These are phyloP conservation scores for Leishmania amazonensis DNA, from an alignment of 208 protist genomes.

Conservation along the genomic window DNA sequence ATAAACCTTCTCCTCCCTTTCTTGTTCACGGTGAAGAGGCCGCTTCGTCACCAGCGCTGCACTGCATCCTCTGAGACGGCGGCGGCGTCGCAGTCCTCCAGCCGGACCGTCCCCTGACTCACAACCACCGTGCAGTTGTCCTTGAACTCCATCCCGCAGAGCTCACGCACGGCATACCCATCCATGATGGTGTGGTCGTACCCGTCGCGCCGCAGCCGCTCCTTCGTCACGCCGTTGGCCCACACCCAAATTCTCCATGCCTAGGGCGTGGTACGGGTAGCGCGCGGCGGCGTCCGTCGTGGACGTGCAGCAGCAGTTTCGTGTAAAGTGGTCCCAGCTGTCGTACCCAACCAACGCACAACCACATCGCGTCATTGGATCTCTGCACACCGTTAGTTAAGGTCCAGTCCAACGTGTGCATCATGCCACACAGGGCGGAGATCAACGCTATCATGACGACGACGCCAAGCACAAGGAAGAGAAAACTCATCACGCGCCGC, in stretches of 20 bases:
- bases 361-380: slow-evolving; percentile 10
- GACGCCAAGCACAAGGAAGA: slow-evolving; percentile 58
- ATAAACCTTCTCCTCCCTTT: neutral
- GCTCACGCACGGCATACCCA: slow-evolving; percentile 57
- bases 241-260: slow-evolving; percentile 84
- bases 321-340: slow-evolving; percentile 57
- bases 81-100: slow-evolving; percentile 27
- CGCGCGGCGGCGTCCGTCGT: slow-evolving; percentile 12
- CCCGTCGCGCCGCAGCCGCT: slow-evolving; percentile 66
- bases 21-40: neutral
- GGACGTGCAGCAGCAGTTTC: slow-evolving; percentile 68
- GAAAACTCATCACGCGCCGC: slow-evolving; percentile 41
- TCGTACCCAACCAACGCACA: slow-evolving; percentile 59
- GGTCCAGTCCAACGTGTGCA: slow-evolving; percentile 38
- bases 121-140: slow-evolving; percentile 44
- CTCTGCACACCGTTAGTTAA: slow-evolving; percentile 43
- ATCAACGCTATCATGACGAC: slow-evolving; percentile 44
- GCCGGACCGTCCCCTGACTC: slow-evolving; percentile 1
- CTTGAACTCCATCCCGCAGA: slow-evolving; percentile 73
- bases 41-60: slow-evolving; percentile 35
- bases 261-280: slow-evolving; percentile 64
- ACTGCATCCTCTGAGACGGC: slow-evolving; percentile 16
- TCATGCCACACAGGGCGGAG: slow-evolving; percentile 52
- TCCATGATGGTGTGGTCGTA: slow-evolving; percentile 27
- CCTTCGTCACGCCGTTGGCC: slow-evolving; percentile 63